Evolutionary conservation across 2,329 filamentous ascomycete species (phyloP).

Genomic region (Scedosporium minutisporum): DNA sequence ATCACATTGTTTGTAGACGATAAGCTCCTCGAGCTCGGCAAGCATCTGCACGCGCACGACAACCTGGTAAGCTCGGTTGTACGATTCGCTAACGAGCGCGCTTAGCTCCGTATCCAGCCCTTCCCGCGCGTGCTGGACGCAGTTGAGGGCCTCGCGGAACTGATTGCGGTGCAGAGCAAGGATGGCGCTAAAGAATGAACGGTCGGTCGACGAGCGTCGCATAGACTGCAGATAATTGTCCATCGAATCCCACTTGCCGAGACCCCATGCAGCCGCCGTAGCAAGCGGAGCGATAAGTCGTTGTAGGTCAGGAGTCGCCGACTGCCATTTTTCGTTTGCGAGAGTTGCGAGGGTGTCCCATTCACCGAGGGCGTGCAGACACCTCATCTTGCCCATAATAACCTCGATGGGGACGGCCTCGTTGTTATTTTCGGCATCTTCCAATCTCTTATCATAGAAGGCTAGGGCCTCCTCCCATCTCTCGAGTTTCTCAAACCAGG

Average conservation of each 20-base stretch:
- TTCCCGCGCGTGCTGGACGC: constrained; percentile 86
- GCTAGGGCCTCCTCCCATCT: constrained; percentile 94
- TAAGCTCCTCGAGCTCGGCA: constrained; percentile 95
- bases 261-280: constrained; percentile 90
- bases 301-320: constrained; percentile 77
- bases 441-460: constrained; percentile 70
- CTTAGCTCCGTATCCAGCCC: constrained; percentile 92
- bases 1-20: constrained; percentile 91
- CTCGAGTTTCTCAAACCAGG: constrained; percentile 97
- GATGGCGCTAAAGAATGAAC: constrained; percentile 96
- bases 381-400: constrained; percentile 99
- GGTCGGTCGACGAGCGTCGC: constrained; percentile 85
- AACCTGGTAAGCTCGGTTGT: constrained; percentile 95
- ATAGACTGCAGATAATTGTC: constrained; percentile 93
- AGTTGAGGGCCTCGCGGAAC: constrained; percentile 79
- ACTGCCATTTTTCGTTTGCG: constrained; percentile 88
- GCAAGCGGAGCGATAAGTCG: constrained; percentile 87
- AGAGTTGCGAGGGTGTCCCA: constrained; percentile 89
- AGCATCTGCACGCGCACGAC: constrained; percentile 98
- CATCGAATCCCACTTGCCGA: constrained; percentile 97
- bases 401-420: constrained; percentile 78
- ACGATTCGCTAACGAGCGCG: constrained; percentile 94
- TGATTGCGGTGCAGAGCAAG: constrained; percentile 91
- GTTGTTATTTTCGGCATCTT: constrained; percentile 1
- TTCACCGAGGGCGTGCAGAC: constrained; percentile 90